Evolutionary conservation across 805 yeast species (phyloP).

Genomic region (Yarrowia sp.): DNA sequence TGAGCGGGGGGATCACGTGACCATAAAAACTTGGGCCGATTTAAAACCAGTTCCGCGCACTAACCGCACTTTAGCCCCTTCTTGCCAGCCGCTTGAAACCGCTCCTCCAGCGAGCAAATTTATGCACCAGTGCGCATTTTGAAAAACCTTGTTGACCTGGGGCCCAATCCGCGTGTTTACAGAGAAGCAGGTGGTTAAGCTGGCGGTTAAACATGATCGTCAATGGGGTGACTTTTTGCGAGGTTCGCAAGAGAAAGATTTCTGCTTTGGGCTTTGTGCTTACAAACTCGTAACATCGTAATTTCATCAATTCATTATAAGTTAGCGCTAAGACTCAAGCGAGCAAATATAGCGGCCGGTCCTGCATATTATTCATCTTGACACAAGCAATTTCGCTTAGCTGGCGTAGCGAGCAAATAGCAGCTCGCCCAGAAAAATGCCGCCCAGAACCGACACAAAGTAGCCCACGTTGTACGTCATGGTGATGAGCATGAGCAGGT

Average conservation of each 20-base stretch:
- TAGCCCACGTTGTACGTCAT: conserved; percentile 37
- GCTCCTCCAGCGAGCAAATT: conserved; percentile 18
- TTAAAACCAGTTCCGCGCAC: neutral
- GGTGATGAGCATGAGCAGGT: conserved; percentile 36
- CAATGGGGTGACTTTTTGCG: neutral
- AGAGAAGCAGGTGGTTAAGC: neutral
- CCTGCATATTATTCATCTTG: neutral
- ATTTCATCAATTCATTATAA: conserved; percentile 8
- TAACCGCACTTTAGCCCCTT: neutral
- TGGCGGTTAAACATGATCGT: too few species aligned
- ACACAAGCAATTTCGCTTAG: neutral
- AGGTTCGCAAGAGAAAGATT: too few species aligned
- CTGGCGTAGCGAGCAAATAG: conserved; percentile 34
- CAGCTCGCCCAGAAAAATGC: conserved; percentile 36
- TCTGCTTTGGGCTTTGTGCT: too few species aligned
- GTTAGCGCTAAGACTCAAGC: too few species aligned
- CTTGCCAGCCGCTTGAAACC: neutral
- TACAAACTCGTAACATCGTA: too few species aligned
- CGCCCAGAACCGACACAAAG: conserved; percentile 35
- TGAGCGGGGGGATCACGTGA: neutral
- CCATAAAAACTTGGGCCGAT: too few species aligned
- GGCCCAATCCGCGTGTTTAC: too few species aligned
- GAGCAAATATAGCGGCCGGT: neutral
- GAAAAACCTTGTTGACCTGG: neutral
- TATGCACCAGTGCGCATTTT: conserved; percentile 25